Evolutionary conservation across 495 filamentous ascomycete species (phyloP), one percentile per base, ranked within the genome.

Genomic region (Talaromyces borbonicus): DNA sequence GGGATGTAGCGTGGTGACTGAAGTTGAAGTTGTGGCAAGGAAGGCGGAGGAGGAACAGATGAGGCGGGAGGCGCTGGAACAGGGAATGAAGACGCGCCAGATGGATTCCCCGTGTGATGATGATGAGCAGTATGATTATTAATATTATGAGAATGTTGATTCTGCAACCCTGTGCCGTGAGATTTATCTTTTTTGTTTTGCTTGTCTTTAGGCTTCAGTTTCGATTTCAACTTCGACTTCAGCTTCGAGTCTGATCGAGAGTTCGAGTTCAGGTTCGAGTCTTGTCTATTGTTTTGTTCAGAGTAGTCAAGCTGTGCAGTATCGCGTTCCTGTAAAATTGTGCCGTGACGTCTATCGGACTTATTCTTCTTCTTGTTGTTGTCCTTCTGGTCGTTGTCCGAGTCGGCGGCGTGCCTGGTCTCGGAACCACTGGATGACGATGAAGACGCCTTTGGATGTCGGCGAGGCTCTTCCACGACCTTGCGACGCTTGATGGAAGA

Each of bases 401-500:
- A 38, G 23, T 48, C 49, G 14, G 31, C 20, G 32, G 56, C 49
- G 33, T 60, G 50, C 46, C 56, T 52, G 52, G 44, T 61, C 55
- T 58, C 59, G 52, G 57, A 56, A 52, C 55, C 55, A 45, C 55
- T 50, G 48, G 59, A 56, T 48, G n/a, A n/a, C n/a, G n/a, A n/a
- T n/a, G 56, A 49, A 56, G 50, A 52, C 48, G 58, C 50, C 43
- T 48, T 49, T 30, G 55, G 35, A 46, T 52, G 52, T 53, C 58
- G 60, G 61, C 55, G 62, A 55, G 58, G 57, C 60, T 72, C 69
- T 61, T 75, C 75, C 56, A 75, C 79, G 66, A 89, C 76, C 76
- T 84, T 88, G 64, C 87, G 77, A 80, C 87, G 88, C 83, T 93
- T 93, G 74, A 74, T 75, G 69, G 83, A 85, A 79, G 85, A 85